Conservation (phyloP, 441 rosid genomes). For the Aleurites moluccanus region DNA sequence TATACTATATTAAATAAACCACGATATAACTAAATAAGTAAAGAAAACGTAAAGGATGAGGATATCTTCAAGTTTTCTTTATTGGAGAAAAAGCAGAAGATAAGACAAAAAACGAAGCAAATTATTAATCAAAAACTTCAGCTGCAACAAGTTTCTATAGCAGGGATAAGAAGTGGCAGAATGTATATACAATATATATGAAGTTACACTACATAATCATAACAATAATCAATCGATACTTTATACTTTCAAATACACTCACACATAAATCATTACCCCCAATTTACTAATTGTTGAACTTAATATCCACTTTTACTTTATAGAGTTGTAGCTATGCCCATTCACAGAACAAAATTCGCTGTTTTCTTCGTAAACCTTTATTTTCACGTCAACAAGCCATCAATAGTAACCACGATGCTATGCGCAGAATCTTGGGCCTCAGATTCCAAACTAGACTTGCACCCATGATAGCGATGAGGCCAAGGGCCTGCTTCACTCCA, state of each 20-base stretch:
- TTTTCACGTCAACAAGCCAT: not conserved
- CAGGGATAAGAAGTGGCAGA: not conserved
- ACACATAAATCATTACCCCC: not conserved
- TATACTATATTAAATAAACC: conserved; percentile 15
- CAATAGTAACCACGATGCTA: not conserved
- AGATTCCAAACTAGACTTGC: conserved; percentile 5
- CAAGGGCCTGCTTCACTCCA: not conserved
- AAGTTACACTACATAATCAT: not conserved
- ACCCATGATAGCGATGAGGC: not conserved
- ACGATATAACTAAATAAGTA: not conserved
- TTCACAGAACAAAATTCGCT: not conserved
- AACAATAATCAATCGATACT: not conserved
- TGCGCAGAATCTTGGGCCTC: not conserved
- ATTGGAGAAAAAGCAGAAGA: not conserved
- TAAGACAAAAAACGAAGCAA: not conserved
- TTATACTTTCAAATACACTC: not conserved
- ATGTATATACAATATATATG: not conserved
- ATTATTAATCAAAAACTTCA: not conserved
- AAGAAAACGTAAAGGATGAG: not conserved
- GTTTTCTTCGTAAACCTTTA: not conserved
- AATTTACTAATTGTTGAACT: not conserved
- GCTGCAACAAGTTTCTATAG: not conserved
- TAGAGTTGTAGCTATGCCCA: not conserved
- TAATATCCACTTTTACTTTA: not conserved
- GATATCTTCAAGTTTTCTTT: not conserved